Base-by-base conservation (phyloP, 768 basidiomycete genomes). In the Collybia sp. region DNA sequence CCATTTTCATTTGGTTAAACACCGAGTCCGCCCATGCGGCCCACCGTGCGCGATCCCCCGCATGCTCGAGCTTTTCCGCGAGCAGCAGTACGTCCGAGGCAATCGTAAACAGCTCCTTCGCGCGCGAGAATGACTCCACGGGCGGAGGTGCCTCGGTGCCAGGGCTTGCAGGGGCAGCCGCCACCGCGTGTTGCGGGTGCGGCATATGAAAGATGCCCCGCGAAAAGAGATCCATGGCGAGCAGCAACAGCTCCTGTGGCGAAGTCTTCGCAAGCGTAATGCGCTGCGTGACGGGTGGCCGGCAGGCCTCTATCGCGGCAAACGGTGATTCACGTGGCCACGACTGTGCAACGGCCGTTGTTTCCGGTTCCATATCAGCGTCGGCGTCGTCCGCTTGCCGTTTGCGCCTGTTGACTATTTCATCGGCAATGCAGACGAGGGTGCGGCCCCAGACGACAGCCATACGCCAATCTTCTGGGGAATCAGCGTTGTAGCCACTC, bases 161-260 rank as follows among this genome's bases (percentile, higher is more conserved):
- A 40, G 54, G 51, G n/a, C 47, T 36, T 39, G 37, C 16, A 36
- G 40, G 25, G 39, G 48, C 30, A 41, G 51, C 2, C 38, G 35
- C 30, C 36, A 48, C 35, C 42, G 47, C 13, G 42, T 46, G 17
- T 15, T 61, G 58, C 6, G 67, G 70, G 52, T 80, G 81, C 1
- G 83, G 84, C 83, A 84, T 83, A 58, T 83, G 78, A 57, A 86
- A 79, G 46, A 85, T 83, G 5, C 82, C 84, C 16, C 82, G 68
- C 5, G 76, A 76, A 57, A 85, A 83, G 50, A 84, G 83, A 59
- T 85, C 84, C 67, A 81, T 79, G 6, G 84, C 82, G 30, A 82
- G 67, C 12, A 72, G 59, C 61, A 84, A 64, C 35, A 85, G 59
- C 37, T 82, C 80, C 58, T 76, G 61, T 5, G 78, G 66, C 12